Evolutionary conservation across 2,329 filamentous ascomycete genomes (phyloP), one percentile per base, ranked within the genome.

Genomic region (Cladosporium sp.): DNA sequence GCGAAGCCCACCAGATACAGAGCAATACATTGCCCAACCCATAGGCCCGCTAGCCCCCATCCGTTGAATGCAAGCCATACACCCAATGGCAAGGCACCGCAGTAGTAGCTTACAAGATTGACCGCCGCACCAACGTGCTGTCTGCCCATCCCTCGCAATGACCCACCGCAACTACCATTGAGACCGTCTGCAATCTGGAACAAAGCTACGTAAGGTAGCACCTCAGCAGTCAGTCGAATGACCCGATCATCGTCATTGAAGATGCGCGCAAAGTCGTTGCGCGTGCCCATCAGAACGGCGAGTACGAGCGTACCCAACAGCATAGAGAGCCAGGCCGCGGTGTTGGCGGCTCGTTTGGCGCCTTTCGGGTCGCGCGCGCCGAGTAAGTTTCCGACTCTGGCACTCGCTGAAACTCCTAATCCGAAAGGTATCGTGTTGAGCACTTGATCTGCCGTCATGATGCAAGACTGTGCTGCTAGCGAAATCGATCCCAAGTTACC

Each of bases 121-220:
- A 95, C 88, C 1, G 83, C 72, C 1, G 89, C 89, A 11, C 90
- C 90, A 46, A 95, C 79, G 76, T 91, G 89, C 68, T 95, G 89
- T 51, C 87, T 74, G 2, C 89, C 90, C 87, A 92, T 93, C 0
- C 89, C 90, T 58, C 89, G 73, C 11, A 95, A 71, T 16, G 83
- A 82, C 1, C 90, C 89, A 1, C 90, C 89, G 64, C 89, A 95
- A 55, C 83, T 87, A 1, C 89, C 89, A 62, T 93, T 93, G 33
- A 95, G 72, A 0, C 89, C 90, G 66, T 95, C 89, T 0, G 89
- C 89, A 55, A 95, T 91, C 72, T 95, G 89, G 70, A 95, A 95
- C 2, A 95, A 74, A 0, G 89, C 90, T 1, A 95, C 89, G 61
- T 84, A 92, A 0, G 90, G 90, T 75, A 95, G 84, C 22, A 95